Evolutionary conservation across 2,329 filamentous ascomycete genomes (phyloP), one percentile per base, ranked within the genome.

Genomic region (Hortaea sp.): DNA sequence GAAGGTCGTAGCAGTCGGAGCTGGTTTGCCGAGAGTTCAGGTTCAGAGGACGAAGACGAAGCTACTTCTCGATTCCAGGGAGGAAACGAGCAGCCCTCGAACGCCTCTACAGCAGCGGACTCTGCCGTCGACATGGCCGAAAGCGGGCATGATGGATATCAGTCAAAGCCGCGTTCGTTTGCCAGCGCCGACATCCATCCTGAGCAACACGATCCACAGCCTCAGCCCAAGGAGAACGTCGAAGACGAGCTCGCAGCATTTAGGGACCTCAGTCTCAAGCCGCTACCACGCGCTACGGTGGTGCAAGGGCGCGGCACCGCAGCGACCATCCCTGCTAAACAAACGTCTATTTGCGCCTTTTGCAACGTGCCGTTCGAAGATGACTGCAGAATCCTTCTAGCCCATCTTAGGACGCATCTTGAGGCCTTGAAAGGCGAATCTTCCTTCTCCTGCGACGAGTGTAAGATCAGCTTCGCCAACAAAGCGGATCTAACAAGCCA

Each of bases 401-500:
- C 47, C 10, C 57, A 59, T 35, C 45, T 59, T 0, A 46, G 46
- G 11, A 28, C 44, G 13, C 57, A 59, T 44, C 45, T 59, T 34
- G 53, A 57, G n/a, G 42, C 13, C 2, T 53, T 58, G 41, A 52
- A 52, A 31, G 52, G 56, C 13, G 47, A 54, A 27, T 29, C 27
- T 7, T 38, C 43, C 28, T 60, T 56, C 46, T 35, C 44, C 28
- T 59, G 57, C 46, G 49, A 51, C 30, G 48, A 51, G 11, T 60
- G 57, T 44, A 27, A 54, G 5, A 52, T 57, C 31, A 53, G 55
- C 4, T 60, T 60, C 29, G 54, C 51, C 7, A 54, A 60, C 45
- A 48, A 54, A 35, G 51, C 47, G 28, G 57, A 60, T 37, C 41
- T 58, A n/a, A 44, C 52, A 27, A 45, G 41, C 32, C 57, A 60